Percentiles rank a stretch among this genome's conserved stretches.
Evolutionary conservation across 352 stramenopile species (phyloP).

Genomic region (Globisporangium cederbergense): DNA sequence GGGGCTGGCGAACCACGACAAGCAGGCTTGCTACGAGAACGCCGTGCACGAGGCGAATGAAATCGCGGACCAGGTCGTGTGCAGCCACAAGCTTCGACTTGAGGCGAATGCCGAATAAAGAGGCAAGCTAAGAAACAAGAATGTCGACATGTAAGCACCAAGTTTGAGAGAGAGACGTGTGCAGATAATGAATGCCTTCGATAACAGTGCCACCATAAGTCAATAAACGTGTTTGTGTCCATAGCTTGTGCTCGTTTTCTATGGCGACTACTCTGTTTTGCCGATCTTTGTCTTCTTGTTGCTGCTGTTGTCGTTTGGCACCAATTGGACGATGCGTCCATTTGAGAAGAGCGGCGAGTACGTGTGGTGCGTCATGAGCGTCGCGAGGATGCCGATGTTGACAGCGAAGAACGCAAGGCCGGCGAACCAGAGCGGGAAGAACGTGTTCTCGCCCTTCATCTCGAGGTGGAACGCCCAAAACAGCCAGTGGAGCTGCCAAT

Average conservation of each 20-base stretch:
- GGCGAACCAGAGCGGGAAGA: slow-evolving; percentile 84
- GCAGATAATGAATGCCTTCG: background rate
- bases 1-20: slow-evolving; percentile 57
- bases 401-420: slow-evolving; percentile 88
- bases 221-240: background rate
- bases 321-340: slow-evolving; percentile 39
- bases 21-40: slow-evolving; percentile 57
- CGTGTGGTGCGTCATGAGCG: slow-evolving; percentile 61
- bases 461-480: slow-evolving; percentile 89
- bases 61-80: slow-evolving; percentile 57
- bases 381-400: slow-evolving; percentile 80
- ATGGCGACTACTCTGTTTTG: slow-evolving; percentile 8
- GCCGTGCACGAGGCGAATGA: slow-evolving; percentile 49
- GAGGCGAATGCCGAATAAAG: slow-evolving; percentile 30
- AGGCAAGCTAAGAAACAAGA: no score
- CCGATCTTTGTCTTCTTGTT: background rate
- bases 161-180: background rate
- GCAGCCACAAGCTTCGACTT: slow-evolving; percentile 50
- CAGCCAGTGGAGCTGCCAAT: slow-evolving; percentile 78
- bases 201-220: background rate
- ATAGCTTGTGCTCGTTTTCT: no score
- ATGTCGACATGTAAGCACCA: background rate
- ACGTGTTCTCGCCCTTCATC: slow-evolving; percentile 89
- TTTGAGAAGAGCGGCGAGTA: slow-evolving; percentile 57
- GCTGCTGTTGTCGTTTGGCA: slow-evolving; percentile 12